Evolutionary conservation across 768 basidiomycete species (phyloP), one percentile per base, ranked within the genome.

Genomic region (Kwoniella mangroviensis): DNA sequence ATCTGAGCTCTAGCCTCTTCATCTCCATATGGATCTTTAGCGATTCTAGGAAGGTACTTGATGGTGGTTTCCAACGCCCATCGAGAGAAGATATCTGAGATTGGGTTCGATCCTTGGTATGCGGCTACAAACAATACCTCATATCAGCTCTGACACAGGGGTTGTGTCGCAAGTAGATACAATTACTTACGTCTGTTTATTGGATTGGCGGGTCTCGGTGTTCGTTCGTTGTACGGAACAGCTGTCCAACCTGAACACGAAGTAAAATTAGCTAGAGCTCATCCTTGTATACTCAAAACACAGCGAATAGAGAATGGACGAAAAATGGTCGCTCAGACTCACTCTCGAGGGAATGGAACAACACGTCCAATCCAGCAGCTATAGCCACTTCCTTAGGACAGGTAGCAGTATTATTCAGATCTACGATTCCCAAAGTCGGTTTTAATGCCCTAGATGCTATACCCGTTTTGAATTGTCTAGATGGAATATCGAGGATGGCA

Each of bases 261-360:
- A n/a, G n/a, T 56, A n/a, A 53, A 61, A 49, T 45, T 11, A 34
- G 34, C 34, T 34, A 34, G 5, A 34, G 34, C 34, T 34, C 34
- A 34, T 34, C 34, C 34, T 34, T 34, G 34, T 34, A 34, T 34
- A 34, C 9, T 6, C 6, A 5, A 34, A 7, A 34, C 34, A 34
- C 0, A 34, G 34, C 34, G 34, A 34, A 34, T 34, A 34, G 34
- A 34, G 34, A 34, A 34, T 34, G 6, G 6, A 34, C 34, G 34
- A 34, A 34, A 34, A 34, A 34, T 34, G 34, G 6, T 34, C 6
- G 34, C 34, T 34, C 34, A 34, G 0, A 84, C 88, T 81, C 79
- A 96, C 89, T 93, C 83, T 98, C 95, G 84, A 98, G 86, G 63
- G 94, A 92, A 76, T 98, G 96, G 88, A 98, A 98, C 42, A 98